These are phyloP conservation scores for Encephalitozoon hellem DNA, from an alignment of 371 early-diverging fungal species.

Conservation along the genomic window DNA sequence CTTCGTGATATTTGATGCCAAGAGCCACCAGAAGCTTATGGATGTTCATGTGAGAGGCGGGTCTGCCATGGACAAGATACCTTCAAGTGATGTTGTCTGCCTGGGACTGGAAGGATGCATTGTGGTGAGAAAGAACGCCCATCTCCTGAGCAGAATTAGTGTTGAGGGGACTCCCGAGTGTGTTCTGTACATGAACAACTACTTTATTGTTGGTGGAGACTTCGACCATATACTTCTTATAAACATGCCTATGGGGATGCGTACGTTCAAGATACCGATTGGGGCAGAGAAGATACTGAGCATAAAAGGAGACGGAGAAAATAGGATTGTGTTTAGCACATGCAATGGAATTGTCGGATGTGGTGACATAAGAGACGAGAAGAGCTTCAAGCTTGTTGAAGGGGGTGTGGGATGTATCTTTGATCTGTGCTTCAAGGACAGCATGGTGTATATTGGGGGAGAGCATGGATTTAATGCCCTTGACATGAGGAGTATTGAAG, in stretches of 20 bases:
- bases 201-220: conserved; percentile 43
- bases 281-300: conserved; percentile 5
- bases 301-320: neutral
- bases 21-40: neutral
- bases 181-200: conserved; percentile 22
- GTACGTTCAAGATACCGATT: conserved; percentile 18
- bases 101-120: conserved; percentile 9
- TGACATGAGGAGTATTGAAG: conserved; percentile 17
- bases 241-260: conserved; percentile 30
- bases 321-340: conserved; percentile 29
- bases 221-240: conserved; percentile 39
- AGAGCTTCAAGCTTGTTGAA: conserved; percentile 18
- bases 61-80: conserved; percentile 9
- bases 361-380: conserved; percentile 40
- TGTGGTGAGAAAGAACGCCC: conserved; percentile 24
- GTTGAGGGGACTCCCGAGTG: conserved; percentile 18
- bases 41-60: neutral
- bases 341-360: conserved; percentile 30
- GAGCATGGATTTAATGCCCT: conserved; percentile 19
- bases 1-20: conserved; percentile 7
- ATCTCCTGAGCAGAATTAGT: conserved; percentile 16
- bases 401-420: conserved; percentile 30
- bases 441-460: conserved; percentile 32
- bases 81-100: conserved; percentile 31
- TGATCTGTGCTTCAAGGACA: conserved; percentile 23